Percentiles rank a stretch among this genome's conserved stretches.
These are phyloP conservation scores for Epichloe baconii DNA, from an alignment of 2,329 filamentous ascomycete species.

Conservation along the genomic window DNA sequence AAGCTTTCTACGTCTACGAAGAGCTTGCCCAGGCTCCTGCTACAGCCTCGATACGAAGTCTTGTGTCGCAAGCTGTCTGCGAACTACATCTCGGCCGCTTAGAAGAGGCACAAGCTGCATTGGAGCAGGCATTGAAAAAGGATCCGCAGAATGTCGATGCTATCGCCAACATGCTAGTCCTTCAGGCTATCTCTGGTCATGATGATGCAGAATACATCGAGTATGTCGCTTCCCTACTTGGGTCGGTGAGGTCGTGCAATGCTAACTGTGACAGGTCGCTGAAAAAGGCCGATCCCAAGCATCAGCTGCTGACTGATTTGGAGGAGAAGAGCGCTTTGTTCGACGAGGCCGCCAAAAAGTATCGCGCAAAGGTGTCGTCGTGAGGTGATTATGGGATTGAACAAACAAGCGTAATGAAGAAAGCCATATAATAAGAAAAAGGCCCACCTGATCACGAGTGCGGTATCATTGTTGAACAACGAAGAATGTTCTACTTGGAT, in stretches of 20 bases:
- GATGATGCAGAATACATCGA: conserved; percentile 46
- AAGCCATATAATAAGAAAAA: neutral
- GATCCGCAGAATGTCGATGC: conserved; percentile 59
- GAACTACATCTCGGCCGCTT: conserved; percentile 82
- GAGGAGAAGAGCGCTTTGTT: conserved; percentile 80
- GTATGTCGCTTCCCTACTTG: conserved; percentile 33
- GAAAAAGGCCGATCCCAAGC: conserved; percentile 47
- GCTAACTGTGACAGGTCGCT: conserved; percentile 33
- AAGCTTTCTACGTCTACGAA: conserved; percentile 94
- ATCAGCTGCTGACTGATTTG: conserved; percentile 60
- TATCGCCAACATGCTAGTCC: conserved; percentile 70
- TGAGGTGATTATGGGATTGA: conserved; percentile 9
- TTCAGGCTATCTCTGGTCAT: conserved; percentile 66
- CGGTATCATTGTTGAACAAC: neutral
- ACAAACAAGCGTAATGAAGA: conserved; percentile 18
- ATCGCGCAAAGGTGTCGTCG: conserved; percentile 65
- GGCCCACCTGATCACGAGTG: too few species aligned
- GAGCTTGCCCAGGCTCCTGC: conserved; percentile 82
- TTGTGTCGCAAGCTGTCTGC: conserved; percentile 79
- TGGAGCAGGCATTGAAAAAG: conserved; percentile 67
- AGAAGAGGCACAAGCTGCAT: conserved; percentile 77
- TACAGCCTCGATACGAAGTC: conserved; percentile 59
- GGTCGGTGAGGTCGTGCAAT: neutral
- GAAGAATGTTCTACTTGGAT: too few species aligned
- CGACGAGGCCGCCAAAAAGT: conserved; percentile 75